Base-by-base conservation (phyloP, 2,329 filamentous ascomycete genomes). In the Colletotrichum simmondsii region DNA sequence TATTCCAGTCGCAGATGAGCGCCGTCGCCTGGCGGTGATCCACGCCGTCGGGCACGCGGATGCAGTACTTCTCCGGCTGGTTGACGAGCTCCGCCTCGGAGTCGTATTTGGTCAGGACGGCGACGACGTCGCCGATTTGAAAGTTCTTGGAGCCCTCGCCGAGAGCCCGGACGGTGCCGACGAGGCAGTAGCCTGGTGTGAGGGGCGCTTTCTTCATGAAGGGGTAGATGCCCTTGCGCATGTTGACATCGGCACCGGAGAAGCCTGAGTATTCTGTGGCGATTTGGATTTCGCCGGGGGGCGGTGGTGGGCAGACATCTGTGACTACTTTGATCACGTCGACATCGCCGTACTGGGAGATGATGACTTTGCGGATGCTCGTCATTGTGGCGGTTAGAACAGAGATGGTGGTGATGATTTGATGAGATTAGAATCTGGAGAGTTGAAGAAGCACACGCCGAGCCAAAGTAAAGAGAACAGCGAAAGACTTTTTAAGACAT, bases 141-240 rank as follows among this genome's bases (percentile, higher is more conserved):
- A 83, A 82, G 24, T 68, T 76, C 30, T 75, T 72, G 54, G 78
- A 77, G 19, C 78, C 79, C 19, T 78, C 61, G 1, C 86, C 86
- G 71, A 81, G 82, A 24, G 76, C 69, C 66, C 76, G 77, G 57
- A 88, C 83, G 19, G 79, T 81, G 37, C 87, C 87, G 71, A 85
- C 80, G 35, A 87, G 82, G 75, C 80, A 84, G 79, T 88, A 88
- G 60, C 87, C 87, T 0, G 86, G 86, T 0, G 85, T 87, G 1
- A 89, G 76, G 2, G 87, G 87, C 0, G 86, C 83, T 11, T 80
- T 78, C 65, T 76, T 83, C 75, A 87, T 85, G 68, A 85, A 75
- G 1, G 85, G 86, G 73, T 88, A 88, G n/a, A 74, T 75, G 68
- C 87, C 86, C 28, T 82, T 78, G 24, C 86, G 84, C 87, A 88